Evolutionary conservation across 164 flowering plant genomes (phyloP).

Genomic region (Stephania japonica): DNA sequence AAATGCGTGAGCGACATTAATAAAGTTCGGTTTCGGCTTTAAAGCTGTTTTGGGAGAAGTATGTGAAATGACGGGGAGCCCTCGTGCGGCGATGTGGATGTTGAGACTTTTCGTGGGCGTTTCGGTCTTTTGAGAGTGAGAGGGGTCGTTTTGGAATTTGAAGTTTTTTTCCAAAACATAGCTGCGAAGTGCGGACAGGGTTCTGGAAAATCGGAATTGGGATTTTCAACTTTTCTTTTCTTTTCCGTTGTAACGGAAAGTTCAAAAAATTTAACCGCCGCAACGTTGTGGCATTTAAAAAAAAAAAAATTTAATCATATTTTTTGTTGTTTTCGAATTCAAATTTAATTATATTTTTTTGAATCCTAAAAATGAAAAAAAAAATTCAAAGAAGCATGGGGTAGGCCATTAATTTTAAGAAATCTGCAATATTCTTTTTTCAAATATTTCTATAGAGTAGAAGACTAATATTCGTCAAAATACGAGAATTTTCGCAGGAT

Average conservation of each 20-base stretch:
- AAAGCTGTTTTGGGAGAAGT: conserved; percentile 1
- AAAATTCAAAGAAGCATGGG: no score
- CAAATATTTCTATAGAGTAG: no score
- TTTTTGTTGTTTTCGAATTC: no score
- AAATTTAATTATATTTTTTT: no score
- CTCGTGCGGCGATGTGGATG: not conserved
- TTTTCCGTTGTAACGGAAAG: not conserved
- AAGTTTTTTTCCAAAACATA: not conserved
- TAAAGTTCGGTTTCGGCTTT: not conserved
- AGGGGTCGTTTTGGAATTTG: not conserved
- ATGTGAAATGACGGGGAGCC: not conserved
- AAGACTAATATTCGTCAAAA: no score
- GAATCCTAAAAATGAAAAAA: no score
- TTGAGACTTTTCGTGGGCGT: not conserved
- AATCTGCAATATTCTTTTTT: no score
- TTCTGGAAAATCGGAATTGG: not conserved
- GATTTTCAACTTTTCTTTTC: not conserved
- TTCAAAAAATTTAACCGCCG: not conserved
- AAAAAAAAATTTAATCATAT: no score
- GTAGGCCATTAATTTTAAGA: no score
- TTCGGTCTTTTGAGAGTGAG: not conserved
- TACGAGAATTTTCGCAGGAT: no score
- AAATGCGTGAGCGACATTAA: not conserved
- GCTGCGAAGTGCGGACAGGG: no score
- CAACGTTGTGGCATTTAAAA: not conserved